phyloP scores from a whole-genome alignment of 495 filamentous ascomycete species.

The Penicillium ucsense region DNA sequence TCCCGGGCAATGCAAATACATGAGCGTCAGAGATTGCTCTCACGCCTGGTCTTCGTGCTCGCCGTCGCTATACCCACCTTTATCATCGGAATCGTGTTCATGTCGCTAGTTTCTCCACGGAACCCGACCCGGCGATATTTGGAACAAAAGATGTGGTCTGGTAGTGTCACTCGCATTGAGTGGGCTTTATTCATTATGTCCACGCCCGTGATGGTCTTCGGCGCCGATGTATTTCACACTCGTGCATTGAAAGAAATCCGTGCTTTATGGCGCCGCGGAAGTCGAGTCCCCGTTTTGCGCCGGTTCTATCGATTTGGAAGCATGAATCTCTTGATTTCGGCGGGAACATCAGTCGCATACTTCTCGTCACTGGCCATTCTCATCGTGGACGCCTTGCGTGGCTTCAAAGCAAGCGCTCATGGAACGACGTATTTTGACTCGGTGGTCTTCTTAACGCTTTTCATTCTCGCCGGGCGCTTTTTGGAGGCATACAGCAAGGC shows the following conservation, averaged over 20 bases:
- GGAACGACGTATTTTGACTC: conserved; percentile 82
- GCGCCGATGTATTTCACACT: conserved; percentile 76
- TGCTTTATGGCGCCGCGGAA: conserved; percentile 72
- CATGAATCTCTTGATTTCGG: conserved; percentile 90
- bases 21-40: conserved; percentile 50
- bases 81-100: conserved; percentile 82
- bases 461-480: conserved; percentile 70
- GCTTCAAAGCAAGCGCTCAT: conserved; percentile 27
- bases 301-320: conserved; percentile 90
- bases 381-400: conserved; percentile 51
- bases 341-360: conserved; percentile 85
- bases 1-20: conserved; percentile 59
- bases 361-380: conserved; percentile 73
- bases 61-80: conserved; percentile 76
- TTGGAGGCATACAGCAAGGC: conserved; percentile 92
- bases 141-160: conserved; percentile 58
- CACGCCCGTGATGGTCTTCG: conserved; percentile 84
- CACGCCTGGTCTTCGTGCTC: conserved; percentile 62
- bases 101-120: conserved; percentile 60
- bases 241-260: conserved; percentile 71
- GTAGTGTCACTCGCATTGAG: conserved; percentile 65
- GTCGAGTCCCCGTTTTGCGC: conserved; percentile 61
- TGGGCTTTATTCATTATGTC: conserved; percentile 79
- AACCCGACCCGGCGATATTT: conserved; percentile 51
- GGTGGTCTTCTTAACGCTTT: conserved; percentile 87